These are phyloP conservation scores for Hippophae gyantsensis DNA, from an alignment of 306 rosid genomes.

Conservation along the genomic window DNA sequence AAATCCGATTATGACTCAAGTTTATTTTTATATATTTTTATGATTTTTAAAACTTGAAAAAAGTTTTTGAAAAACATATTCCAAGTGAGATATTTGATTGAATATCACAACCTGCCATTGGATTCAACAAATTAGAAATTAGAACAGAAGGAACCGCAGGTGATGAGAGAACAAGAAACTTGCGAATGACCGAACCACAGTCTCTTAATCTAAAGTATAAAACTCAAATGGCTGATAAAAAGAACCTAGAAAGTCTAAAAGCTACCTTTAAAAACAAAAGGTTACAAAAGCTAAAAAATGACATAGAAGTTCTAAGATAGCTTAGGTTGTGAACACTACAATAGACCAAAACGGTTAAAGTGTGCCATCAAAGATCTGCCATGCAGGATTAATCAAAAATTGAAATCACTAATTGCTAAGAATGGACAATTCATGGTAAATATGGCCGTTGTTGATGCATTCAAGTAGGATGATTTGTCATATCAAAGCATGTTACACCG, in stretches of 20 bases:
- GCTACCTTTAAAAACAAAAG: too few species aligned
- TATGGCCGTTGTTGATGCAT: constrained; percentile 3
- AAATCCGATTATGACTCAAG: too few species aligned
- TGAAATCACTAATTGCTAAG: background rate
- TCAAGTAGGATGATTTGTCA: background rate
- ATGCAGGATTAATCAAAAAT: background rate
- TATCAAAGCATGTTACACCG: background rate
- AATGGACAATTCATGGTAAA: background rate
- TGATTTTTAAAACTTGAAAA: too few species aligned
- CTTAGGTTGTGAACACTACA: background rate
- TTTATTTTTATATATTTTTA: too few species aligned
- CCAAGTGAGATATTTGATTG: constrained; percentile 13
- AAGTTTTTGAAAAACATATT: too few species aligned
- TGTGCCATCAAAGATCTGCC: background rate
- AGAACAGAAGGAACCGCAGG: constrained; percentile 5
- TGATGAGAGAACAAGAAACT: background rate
- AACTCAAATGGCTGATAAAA: too few species aligned
- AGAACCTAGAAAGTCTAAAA: too few species aligned
- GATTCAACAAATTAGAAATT: background rate
- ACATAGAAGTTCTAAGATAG: background rate
- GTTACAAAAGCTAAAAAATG: background rate
- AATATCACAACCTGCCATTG: constrained; percentile 70
- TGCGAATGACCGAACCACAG: too few species aligned
- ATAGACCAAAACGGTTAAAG: constrained; percentile 1
- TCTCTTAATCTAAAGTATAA: background rate